Evolutionary conservation across 1,284 basidiomycete species (phyloP).

Genomic region (Trichosporon asahii): DNA sequence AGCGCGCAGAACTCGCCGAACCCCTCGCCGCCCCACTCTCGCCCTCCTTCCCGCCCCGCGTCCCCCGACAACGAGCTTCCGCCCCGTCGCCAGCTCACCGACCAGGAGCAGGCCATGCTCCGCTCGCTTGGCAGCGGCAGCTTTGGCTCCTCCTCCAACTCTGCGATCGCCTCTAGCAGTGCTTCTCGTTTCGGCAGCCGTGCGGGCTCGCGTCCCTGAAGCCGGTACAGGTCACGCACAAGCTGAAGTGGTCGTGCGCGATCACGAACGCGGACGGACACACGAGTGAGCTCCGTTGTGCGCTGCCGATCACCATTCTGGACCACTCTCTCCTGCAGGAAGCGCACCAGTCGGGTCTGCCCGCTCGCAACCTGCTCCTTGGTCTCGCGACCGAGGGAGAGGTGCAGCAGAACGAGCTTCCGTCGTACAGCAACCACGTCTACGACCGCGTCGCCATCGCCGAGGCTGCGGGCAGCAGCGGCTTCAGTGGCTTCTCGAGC

Average conservation of each 20-base stretch:
- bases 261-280: constrained; percentile 83
- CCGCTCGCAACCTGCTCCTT: constrained; percentile 66
- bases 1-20: constrained; percentile 32
- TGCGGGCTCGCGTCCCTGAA: constrained; percentile 19
- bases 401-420: constrained; percentile 61
- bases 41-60: constrained; percentile 34
- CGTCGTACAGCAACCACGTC: constrained; percentile 80
- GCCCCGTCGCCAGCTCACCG: constrained; percentile 56
- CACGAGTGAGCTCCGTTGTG: constrained; percentile 84
- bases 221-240: constrained; percentile 67
- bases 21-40: constrained; percentile 37
- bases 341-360: constrained; percentile 65
- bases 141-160: neutral
- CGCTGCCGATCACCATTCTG: constrained; percentile 78
- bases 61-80: constrained; percentile 34
- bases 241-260: constrained; percentile 59
- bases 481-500: constrained; percentile 31
- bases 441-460: constrained; percentile 82
- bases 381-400: constrained; percentile 51
- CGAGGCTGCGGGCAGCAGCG: constrained; percentile 54
- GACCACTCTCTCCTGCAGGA: constrained; percentile 69
- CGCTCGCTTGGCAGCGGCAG: constrained; percentile 58
- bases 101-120: constrained; percentile 75
- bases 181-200: constrained; percentile 18
- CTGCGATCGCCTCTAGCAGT: neutral